Evolutionary conservation across 1,139 yeast species (phyloP), one percentile per base, ranked within the genome.

Genomic region (Taphrina wiesneri): DNA sequence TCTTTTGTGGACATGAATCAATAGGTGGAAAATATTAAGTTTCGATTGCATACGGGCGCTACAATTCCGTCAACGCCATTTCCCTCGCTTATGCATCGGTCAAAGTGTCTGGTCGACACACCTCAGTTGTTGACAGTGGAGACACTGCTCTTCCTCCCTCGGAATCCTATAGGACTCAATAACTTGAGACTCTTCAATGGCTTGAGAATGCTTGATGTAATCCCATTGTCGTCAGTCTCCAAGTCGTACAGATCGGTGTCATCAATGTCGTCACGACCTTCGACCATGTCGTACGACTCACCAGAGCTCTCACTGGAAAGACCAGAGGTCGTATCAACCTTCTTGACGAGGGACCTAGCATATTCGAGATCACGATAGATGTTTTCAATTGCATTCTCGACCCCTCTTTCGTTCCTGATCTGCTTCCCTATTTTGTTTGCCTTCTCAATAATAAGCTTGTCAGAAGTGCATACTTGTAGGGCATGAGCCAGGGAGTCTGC

Each of bases 351-450:
- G 13, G 65, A 62, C 28, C 68, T 67, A 7, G 97, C 90, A 74
- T 92, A 92, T 65, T 86, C 93, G 75, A 91, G 75, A 70, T 91
- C 91, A 0, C 85, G 81, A 76, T 92, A 92, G 21, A 92, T 88
- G 13, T 84, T 78, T 68, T 85, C 86, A 60, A 92, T 85, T 0
- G 98, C 98, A 30, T 80, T 80, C 23, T 78, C 77, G 6, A 91
- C 97, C 1, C 99, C 99, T 72, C 86, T 79, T 73, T 92, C 98
- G 26, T 77, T 77, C 17, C 83, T 76, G 66, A 92, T 88, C 62
- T 81, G 80, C 53, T 79, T 81, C 30, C 96, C 89, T 17, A 90
- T 78, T 25, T 76, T 77, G 54, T 77, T 78, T 0, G 97, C 96
- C 72, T 83, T 86, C 49, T 84, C 83, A 25, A 83, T 84, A 72